Conservation (phyloP, 2,329 filamentous ascomycete genomes). For the Rugonectria rugulosa region DNA sequence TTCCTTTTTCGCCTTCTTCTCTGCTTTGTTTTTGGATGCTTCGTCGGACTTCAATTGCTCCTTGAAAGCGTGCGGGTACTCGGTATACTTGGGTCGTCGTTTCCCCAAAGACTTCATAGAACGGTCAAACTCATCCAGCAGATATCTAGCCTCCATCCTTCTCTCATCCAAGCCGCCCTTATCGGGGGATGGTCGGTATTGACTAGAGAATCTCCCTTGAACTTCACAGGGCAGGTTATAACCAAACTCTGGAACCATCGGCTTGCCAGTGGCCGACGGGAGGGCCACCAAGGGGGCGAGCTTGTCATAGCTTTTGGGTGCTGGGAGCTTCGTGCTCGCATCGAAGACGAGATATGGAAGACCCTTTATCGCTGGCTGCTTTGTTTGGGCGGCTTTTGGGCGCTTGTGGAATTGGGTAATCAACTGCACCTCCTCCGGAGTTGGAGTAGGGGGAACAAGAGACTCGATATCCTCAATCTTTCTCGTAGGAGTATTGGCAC, state of each 20-base stretch:
- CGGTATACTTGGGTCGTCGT: conserved; percentile 55
- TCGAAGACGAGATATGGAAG: conserved; percentile 48
- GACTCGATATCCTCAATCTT: conserved; percentile 47
- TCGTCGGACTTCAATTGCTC: conserved; percentile 57
- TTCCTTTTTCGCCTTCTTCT: conserved; percentile 54
- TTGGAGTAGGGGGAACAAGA: conserved; percentile 41
- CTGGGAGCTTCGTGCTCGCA: conserved; percentile 51
- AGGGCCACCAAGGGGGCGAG: conserved; percentile 52
- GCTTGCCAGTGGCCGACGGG: conserved; percentile 48
- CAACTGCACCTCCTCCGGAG: conserved; percentile 45
- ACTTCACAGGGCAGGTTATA: conserved; percentile 53
- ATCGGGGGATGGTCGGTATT: conserved; percentile 50
- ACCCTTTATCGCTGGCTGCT: conserved; percentile 49
- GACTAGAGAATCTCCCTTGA: conserved; percentile 51
- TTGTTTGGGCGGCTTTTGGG: conserved; percentile 46
- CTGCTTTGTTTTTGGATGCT: conserved; percentile 54
- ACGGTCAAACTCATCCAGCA: conserved; percentile 52
- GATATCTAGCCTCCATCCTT: conserved; percentile 47
- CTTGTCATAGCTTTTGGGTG: conserved; percentile 55
- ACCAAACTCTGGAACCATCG: conserved; percentile 49
- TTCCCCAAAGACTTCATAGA: conserved; percentile 52
- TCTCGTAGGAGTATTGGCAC: conserved; percentile 26
- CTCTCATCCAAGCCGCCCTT: conserved; percentile 52
- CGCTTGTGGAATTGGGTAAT: conserved; percentile 50
- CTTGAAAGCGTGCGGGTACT: conserved; percentile 56